phyloP scores from a whole-genome alignment of 192 early-diverging fungal genomes.

The Coemansia sp. region DNA sequence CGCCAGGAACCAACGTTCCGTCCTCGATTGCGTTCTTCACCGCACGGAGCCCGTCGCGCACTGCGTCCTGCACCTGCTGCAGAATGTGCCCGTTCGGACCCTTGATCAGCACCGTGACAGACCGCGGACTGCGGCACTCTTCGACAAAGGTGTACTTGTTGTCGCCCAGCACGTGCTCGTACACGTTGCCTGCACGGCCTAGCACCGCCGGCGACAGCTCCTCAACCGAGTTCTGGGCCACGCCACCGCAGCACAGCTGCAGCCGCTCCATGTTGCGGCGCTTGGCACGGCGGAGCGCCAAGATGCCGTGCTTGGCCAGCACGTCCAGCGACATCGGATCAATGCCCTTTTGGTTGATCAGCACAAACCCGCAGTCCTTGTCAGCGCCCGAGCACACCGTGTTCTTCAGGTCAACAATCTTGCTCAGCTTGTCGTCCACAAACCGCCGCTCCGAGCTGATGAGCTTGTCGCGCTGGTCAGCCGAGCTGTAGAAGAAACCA shows the following conservation, averaged over 20 bases:
- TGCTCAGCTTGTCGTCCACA: constrained; percentile 90
- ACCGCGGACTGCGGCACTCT: constrained; percentile 86
- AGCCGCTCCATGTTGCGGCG: constrained; percentile 99
- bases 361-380: constrained; percentile 85
- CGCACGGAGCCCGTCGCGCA: constrained; percentile 95
- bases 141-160: constrained; percentile 99
- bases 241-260: constrained; percentile 91
- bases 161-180: constrained; percentile 97
- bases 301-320: constrained; percentile 91
- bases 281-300: constrained; percentile 95
- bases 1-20: constrained; percentile 83
- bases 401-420: constrained; percentile 97
- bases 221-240: constrained; percentile 97
- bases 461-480: constrained; percentile 97
- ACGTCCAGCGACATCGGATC: constrained; percentile 97
- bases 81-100: constrained; percentile 93
- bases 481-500: constrained; percentile 96
- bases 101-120: constrained; percentile 93
- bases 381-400: constrained; percentile 79
- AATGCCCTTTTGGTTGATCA: constrained; percentile 99
- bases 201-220: constrained; percentile 82
- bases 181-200: constrained; percentile 88
- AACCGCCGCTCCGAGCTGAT: constrained; percentile 96
- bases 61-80: constrained; percentile 93
- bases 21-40: constrained; percentile 99